These are phyloP conservation scores for Fusarium pseudograminearum DNA, from an alignment of 2,329 filamentous ascomycete species.

Conservation along the genomic window DNA sequence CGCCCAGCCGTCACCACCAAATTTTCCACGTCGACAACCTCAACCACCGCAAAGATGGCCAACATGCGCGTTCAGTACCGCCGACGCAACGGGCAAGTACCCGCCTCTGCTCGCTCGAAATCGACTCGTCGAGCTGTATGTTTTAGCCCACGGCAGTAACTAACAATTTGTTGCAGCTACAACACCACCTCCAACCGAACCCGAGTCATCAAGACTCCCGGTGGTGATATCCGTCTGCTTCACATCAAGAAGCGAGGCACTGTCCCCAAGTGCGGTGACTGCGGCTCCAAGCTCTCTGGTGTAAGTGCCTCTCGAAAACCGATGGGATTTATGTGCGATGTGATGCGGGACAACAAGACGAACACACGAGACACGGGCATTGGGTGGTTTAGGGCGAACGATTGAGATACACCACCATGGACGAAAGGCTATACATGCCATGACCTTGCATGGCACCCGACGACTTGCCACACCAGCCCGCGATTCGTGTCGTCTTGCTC, in stretches of 20 bases:
- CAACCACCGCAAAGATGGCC: conserved; percentile 65
- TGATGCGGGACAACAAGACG: conserved; percentile 31
- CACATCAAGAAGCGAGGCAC: conserved; percentile 99
- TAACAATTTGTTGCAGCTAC: conserved; percentile 72
- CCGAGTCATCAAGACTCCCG: conserved; percentile 94
- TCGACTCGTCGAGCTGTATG: conserved; percentile 27
- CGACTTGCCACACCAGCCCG: neutral
- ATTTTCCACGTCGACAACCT: conserved; percentile 13
- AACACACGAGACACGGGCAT: conserved; percentile 14
- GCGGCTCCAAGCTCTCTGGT: conserved; percentile 95
- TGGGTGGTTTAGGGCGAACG: conserved; percentile 7
- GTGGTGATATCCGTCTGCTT: conserved; percentile 93
- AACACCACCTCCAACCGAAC: conserved; percentile 99
- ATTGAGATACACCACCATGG: neutral
- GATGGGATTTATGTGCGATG: conserved; percentile 25
- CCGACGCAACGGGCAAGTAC: conserved; percentile 82
- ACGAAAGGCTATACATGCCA: neutral
- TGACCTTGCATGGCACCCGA: neutral
- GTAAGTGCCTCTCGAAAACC: conserved; percentile 72
- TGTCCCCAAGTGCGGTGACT: conserved; percentile 99
- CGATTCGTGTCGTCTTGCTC: conserved; percentile 11
- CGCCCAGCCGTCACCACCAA: conserved; percentile 12
- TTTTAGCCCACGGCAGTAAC: conserved; percentile 35
- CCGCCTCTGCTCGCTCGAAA: conserved; percentile 40
- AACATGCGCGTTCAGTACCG: conserved; percentile 67